Percentiles rank a stretch among this genome's conserved stretches.
Evolutionary conservation across 2,329 filamentous ascomycete species (phyloP).

Genomic region (Lachnellula hyalina): DNA sequence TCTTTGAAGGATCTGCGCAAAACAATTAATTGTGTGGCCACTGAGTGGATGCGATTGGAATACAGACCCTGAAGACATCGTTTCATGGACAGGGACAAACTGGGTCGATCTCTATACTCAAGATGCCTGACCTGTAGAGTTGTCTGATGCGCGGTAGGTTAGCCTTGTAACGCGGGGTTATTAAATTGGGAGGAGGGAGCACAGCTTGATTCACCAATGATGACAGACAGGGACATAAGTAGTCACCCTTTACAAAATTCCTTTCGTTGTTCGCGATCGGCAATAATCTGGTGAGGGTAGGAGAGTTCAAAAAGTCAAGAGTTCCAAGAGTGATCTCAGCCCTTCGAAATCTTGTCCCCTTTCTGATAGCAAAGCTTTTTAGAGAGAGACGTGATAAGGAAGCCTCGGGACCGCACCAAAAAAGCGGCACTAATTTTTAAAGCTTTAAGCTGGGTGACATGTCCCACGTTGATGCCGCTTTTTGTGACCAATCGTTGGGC

Average conservation of each 20-base stretch:
- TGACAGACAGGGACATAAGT: not conserved
- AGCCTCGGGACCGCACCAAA: too few relatives aligned
- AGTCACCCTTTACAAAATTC: not conserved
- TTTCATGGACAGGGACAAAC: constrained; percentile 6
- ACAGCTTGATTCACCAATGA: not conserved
- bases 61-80: constrained; percentile 20
- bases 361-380: too few relatives aligned
- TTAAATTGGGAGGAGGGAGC: not conserved
- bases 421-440: too few relatives aligned
- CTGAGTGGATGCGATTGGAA: not conserved
- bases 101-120: constrained; percentile 8
- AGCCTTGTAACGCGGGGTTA: not conserved
- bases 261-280: too few relatives aligned
- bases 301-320: too few relatives aligned
- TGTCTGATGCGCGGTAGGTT: not conserved
- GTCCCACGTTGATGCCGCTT: too few relatives aligned
- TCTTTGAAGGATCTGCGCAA: constrained; percentile 44
- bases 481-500: too few relatives aligned
- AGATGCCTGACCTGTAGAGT: not conserved
- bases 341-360: too few relatives aligned
- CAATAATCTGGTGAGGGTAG: too few relatives aligned
- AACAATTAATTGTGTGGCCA: not conserved
- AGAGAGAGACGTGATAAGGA: too few relatives aligned
- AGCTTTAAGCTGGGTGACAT: too few relatives aligned
- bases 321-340: too few relatives aligned